Percentiles rank a stretch among this genome's conserved stretches.
These are phyloP conservation scores for Pouteria glomerata DNA, from an alignment of 148 eudicot genomes.

Conservation along the genomic window DNA sequence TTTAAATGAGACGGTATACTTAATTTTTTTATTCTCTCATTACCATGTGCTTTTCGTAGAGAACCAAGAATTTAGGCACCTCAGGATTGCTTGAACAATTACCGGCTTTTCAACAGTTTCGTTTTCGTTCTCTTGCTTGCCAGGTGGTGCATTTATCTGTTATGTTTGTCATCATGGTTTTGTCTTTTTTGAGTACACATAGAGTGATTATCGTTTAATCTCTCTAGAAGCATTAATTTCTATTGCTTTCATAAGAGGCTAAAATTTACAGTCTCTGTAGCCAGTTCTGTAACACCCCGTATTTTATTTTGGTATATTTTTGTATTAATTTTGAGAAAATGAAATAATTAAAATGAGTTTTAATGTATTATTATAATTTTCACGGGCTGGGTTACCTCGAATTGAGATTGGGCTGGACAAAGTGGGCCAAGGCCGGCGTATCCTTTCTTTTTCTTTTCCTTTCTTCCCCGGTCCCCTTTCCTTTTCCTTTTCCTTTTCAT, in stretches of 20 bases:
- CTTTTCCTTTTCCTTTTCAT: background rate
- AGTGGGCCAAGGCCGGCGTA: too few relatives aligned
- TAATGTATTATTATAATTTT: too few relatives aligned
- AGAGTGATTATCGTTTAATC: background rate
- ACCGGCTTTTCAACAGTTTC: conserved; percentile 28
- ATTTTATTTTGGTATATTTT: too few relatives aligned
- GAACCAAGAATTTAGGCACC: conserved; percentile 22
- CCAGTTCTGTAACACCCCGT: too few relatives aligned
- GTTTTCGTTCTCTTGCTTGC: conserved; percentile 24
- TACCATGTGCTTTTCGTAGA: conserved; percentile 11
- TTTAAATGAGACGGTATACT: background rate
- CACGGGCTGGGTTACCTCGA: too few relatives aligned
- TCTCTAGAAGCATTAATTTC: background rate
- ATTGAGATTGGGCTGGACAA: too few relatives aligned
- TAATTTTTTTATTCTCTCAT: background rate
- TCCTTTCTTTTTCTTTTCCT: too few relatives aligned
- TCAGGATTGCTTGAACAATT: conserved; percentile 23
- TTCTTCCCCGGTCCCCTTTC: too few relatives aligned
- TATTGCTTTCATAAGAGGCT: background rate
- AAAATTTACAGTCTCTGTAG: too few relatives aligned
- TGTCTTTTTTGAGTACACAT: background rate
- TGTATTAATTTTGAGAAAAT: too few relatives aligned
- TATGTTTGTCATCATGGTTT: background rate
- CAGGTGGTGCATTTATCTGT: conserved; percentile 17
- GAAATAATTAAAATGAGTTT: too few relatives aligned